These are phyloP conservation scores for Erodium trifolium DNA, from an alignment of 441 rosid genomes.

Conservation along the genomic window DNA sequence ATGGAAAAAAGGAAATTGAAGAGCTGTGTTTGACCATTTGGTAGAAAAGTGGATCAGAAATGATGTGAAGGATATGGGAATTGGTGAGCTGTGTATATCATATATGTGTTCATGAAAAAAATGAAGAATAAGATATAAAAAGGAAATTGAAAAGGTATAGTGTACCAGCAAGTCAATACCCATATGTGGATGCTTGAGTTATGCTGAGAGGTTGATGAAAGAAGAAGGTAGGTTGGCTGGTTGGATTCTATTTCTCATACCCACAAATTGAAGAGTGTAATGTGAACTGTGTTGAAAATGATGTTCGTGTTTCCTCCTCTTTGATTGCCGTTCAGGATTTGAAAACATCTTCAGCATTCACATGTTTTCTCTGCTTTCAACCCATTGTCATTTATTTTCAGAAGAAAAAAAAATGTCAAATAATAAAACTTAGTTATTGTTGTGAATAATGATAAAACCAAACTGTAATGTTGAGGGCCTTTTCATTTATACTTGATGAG, in stretches of 20 bases:
- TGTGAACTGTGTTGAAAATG: not conserved
- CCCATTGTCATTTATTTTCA: no score
- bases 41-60: not conserved
- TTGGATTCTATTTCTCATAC: not conserved
- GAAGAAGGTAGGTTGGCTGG: constrained; percentile 5
- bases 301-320: not conserved
- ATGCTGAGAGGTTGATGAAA: constrained; percentile 1
- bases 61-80: not conserved
- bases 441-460: no score
- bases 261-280: not conserved
- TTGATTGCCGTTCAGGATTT: no score
- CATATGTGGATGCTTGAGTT: not conserved
- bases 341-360: no score
- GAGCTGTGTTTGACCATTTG: not conserved
- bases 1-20: no score
- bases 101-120: not conserved
- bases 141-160: not conserved
- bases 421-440: no score
- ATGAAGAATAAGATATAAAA: not conserved
- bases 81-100: not conserved
- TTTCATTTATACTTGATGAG: no score
- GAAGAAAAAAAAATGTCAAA: no score
- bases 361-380: no score
- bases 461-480: no score
- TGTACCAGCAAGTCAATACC: constrained; percentile 3